phyloP scores from a whole-genome alignment of 1,139 yeast genomes.

The Taphrina confusa region DNA sequence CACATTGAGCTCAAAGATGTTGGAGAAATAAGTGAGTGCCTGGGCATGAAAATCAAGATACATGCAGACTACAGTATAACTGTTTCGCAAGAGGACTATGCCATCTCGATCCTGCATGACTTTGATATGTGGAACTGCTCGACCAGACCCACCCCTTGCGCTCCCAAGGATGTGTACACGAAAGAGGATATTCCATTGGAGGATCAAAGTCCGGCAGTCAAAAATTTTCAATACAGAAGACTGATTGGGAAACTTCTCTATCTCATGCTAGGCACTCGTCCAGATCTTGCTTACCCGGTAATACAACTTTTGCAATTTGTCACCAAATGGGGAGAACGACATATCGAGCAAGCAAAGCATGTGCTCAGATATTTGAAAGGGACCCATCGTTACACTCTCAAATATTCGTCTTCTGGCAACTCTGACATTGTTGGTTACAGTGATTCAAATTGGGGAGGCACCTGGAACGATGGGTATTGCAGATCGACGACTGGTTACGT shows the following conservation, averaged over 20 bases:
- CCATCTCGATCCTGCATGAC: background rate
- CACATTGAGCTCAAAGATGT: background rate
- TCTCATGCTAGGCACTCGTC: slow-evolving; percentile 31
- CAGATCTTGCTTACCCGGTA: slow-evolving; percentile 39
- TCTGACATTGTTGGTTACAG: slow-evolving; percentile 14
- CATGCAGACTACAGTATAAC: background rate
- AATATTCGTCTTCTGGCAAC: background rate
- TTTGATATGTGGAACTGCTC: background rate
- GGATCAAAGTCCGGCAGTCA: background rate
- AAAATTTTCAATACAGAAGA: background rate
- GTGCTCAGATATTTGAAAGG: slow-evolving; percentile 34
- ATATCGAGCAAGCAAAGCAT: slow-evolving; percentile 36
- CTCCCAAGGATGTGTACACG: background rate
- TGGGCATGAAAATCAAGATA: background rate
- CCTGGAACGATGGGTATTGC: background rate
- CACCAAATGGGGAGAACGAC: slow-evolving; percentile 28
- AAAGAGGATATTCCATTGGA: background rate
- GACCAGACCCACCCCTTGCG: slow-evolving; percentile 1
- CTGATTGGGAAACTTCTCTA: slow-evolving; percentile 1
- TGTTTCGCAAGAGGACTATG: background rate
- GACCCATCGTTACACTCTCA: background rate
- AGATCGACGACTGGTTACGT: slow-evolving; percentile 40
- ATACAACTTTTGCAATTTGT: slow-evolving; percentile 35
- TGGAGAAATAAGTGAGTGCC: background rate
- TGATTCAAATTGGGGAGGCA: slow-evolving; percentile 38